Conservation (phyloP, 1,284 basidiomycete species). For the Afroboletus lepidellus region DNA sequence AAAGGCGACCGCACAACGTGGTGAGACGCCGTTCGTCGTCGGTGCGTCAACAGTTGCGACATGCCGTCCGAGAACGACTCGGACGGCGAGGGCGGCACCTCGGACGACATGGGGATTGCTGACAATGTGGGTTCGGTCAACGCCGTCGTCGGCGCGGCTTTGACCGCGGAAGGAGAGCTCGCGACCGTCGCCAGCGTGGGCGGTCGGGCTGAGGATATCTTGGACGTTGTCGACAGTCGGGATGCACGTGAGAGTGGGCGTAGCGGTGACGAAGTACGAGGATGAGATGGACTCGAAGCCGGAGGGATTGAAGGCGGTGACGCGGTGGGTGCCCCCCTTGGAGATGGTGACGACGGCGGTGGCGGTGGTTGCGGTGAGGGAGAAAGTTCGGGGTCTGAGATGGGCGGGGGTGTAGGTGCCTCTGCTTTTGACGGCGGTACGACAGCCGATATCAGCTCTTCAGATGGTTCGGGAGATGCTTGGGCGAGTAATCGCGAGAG, state of each 20-base stretch:
- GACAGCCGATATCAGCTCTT: constrained; percentile 29
- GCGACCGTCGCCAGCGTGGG: constrained; percentile 52
- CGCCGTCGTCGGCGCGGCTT: constrained; percentile 69
- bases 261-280: constrained; percentile 49
- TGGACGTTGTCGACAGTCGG: constrained; percentile 60
- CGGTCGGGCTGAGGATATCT: constrained; percentile 57
- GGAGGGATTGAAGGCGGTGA: constrained; percentile 30
- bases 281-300: constrained; percentile 26
- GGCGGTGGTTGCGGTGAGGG: constrained; percentile 4
- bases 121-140: constrained; percentile 52
- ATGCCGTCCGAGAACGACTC: constrained; percentile 58
- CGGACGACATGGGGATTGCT: constrained; percentile 42
- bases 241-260: constrained; percentile 69
- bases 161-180: constrained; percentile 41
- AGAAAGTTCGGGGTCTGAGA: neutral
- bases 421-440: constrained; percentile 27
- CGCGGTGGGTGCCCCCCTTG: constrained; percentile 25
- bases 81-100: constrained; percentile 56
- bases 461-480: constrained; percentile 46
- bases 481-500: constrained; percentile 74
- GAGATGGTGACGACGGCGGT: constrained; percentile 37
- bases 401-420: constrained; percentile 3
- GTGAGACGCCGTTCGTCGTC: constrained; percentile 58
- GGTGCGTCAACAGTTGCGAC: constrained; percentile 43
- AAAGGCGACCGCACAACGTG: constrained; percentile 51